These are phyloP conservation scores for Saccharomyces eubayanus DNA, from an alignment of 805 yeast species.

Conservation along the genomic window DNA sequence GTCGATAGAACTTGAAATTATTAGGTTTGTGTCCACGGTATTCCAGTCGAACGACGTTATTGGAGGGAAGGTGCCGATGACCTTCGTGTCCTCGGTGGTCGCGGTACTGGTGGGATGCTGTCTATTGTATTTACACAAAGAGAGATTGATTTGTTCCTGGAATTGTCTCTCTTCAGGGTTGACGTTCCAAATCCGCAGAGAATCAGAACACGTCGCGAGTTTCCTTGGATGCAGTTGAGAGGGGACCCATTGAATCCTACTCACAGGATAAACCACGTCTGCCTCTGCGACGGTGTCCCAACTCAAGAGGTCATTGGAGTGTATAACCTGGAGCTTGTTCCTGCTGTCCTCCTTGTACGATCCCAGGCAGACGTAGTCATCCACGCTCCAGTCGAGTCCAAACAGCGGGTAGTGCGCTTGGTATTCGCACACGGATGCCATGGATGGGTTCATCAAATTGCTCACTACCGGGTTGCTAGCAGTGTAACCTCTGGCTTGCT, in stretches of 20 bases:
- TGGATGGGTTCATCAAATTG: neutral
- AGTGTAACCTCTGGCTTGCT: constrained; percentile 12
- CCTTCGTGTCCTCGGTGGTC: constrained; percentile 1
- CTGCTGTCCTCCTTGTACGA: constrained; percentile 71
- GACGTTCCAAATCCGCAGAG: constrained; percentile 28
- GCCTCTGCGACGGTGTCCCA: constrained; percentile 48
- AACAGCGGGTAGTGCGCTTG: constrained; percentile 24
- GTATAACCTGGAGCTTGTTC: constrained; percentile 53
- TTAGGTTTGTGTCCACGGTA: constrained; percentile 51
- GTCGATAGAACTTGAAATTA: constrained; percentile 83
- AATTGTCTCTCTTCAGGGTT: constrained; percentile 22
- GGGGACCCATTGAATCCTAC: constrained; percentile 31
- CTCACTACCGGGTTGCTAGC: neutral
- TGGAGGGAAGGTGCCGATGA: constrained; percentile 55
- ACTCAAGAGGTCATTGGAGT: constrained; percentile 52
- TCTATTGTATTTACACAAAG: constrained; percentile 37
- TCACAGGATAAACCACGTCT: constrained; percentile 27
- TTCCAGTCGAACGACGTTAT: constrained; percentile 94
- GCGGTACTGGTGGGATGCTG: constrained; percentile 23
- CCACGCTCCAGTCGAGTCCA: constrained; percentile 29
- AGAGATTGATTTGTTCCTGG: constrained; percentile 36
- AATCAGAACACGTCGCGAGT: constrained; percentile 32
- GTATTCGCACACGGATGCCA: constrained; percentile 20
- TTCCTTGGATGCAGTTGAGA: constrained; percentile 20
- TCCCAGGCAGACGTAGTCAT: constrained; percentile 27